Percentiles rank a stretch among this genome's conserved stretches.
phyloP scores from a whole-genome alignment of 352 stramenopile genomes.

The Pythium phragmiticola region DNA sequence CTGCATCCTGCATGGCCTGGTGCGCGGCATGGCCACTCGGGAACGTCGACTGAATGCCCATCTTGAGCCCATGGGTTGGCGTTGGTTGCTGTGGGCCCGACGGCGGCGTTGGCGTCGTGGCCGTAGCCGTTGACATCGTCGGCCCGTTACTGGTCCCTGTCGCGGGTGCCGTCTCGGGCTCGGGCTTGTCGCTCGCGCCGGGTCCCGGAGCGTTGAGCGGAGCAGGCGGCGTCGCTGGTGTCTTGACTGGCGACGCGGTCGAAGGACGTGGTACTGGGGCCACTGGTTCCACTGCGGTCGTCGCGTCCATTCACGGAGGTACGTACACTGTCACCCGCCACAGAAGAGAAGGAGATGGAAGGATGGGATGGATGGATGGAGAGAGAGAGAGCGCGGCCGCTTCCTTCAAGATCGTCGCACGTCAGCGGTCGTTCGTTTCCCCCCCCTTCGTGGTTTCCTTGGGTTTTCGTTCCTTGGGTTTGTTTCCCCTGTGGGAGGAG shows the following conservation, averaged over 20 bases:
- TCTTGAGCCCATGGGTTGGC: slow-evolving; percentile 6
- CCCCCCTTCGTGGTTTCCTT: background rate
- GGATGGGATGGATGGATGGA: background rate
- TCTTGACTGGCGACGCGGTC: slow-evolving; percentile 12
- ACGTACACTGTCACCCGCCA: background rate
- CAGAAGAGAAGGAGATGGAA: background rate
- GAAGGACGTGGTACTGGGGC: background rate
- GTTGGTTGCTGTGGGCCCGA: background rate
- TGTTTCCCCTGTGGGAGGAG: background rate
- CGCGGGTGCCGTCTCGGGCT: background rate
- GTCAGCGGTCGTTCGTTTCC: background rate
- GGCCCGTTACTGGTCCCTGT: background rate
- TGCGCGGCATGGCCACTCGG: background rate
- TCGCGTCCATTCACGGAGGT: slow-evolving; percentile 26
- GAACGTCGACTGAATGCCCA: background rate
- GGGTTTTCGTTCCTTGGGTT: background rate
- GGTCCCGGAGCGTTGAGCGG: slow-evolving; percentile 4
- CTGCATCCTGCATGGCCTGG: background rate
- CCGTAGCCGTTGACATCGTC: slow-evolving; percentile 3
- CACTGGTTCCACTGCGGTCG: background rate
- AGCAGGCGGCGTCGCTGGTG: background rate
- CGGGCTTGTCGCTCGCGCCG: slow-evolving; percentile 3
- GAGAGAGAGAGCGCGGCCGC: background rate
- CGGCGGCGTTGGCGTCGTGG: background rate
- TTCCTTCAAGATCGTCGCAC: background rate